These are phyloP conservation scores for Candida dendrica DNA, from an alignment of 805 yeast genomes.

Conservation along the genomic window DNA sequence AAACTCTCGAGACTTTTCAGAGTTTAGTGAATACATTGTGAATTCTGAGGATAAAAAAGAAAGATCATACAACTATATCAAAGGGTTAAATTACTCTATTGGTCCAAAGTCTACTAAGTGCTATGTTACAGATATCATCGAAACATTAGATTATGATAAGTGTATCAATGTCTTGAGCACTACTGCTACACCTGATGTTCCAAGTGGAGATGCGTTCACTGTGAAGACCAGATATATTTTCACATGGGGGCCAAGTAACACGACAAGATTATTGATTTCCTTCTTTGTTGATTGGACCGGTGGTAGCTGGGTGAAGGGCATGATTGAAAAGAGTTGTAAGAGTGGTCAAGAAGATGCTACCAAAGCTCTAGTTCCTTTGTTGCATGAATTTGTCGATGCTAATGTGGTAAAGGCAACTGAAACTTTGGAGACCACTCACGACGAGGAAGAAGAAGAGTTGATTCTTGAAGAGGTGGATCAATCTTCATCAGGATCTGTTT, in stretches of 20 bases:
- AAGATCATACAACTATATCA: constrained; percentile 59
- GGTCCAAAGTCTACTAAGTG: constrained; percentile 93
- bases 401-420: constrained; percentile 10
- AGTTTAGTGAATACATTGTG: constrained; percentile 24
- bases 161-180: constrained; percentile 55
- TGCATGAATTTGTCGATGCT: constrained; percentile 19
- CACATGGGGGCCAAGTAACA: constrained; percentile 65
- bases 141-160: constrained; percentile 43
- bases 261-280: constrained; percentile 56
- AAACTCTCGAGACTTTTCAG: constrained; percentile 28
- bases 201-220: constrained; percentile 78
- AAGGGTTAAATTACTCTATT: constrained; percentile 70
- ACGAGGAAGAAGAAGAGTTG: constrained; percentile 1
- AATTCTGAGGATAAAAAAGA: constrained; percentile 35
- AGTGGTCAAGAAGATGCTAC: constrained; percentile 72
- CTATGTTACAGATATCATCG: constrained; percentile 51
- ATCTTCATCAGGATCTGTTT: background rate
- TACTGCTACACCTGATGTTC: constrained; percentile 87
- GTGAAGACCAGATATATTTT: constrained; percentile 68
- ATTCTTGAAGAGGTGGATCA: background rate
- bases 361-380: constrained; percentile 31
- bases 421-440: constrained; percentile 4
- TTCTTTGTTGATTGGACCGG: constrained; percentile 85
- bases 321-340: constrained; percentile 78
- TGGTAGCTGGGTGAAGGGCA: constrained; percentile 83